Base-by-base conservation (phyloP, 345 rosid genomes). In the Populus simonii region DNA sequence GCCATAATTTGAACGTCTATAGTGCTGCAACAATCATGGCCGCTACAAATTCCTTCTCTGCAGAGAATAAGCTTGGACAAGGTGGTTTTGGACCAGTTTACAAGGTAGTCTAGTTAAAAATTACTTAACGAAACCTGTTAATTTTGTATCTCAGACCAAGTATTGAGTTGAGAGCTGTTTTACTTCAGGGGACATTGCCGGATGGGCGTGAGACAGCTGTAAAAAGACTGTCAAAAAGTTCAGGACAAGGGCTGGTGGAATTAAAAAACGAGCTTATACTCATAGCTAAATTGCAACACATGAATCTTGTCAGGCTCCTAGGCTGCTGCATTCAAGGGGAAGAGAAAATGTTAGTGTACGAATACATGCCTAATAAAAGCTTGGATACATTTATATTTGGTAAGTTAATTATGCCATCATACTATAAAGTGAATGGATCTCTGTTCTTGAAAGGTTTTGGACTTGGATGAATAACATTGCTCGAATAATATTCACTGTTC, bases 161-260 rank as follows among this genome's bases (percentile, higher is more conserved):
- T 38, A 38, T 5, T 38, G 41, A 38, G 33, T 31, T 31, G 33
- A 31, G 3, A 31, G 33, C 33, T 31, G 33, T 31, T 31, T 31
- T 13, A 45, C 13, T 45, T 45, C 16, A 45, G 51, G 51, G 51
- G 15, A 45, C 0, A 11, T 45, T 45, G 13, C 13, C 51, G 51
- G 15, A 2, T 45, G 51, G 5, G 51, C 3, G 5, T 8, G 51
- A 0, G 70, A 74, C 0, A 74, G 84, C 79, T 13, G 78, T 82
- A 6, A 78, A 78, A 20, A 78, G 78, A 57, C 36, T 78, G 1
- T 78, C 81, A 10, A 57, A 27, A 22, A 74, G 69, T 22, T 70
- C 81, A 4, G 55, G 81, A 70, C 81, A 82, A 74, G 84, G 79
- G 23, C 76, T 78, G 4, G 36, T 63, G 23, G 84, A 82, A 61